Percentiles rank a stretch among this genome's conserved stretches.
phyloP scores from a whole-genome alignment of 179 eudicot genomes.

The Nepenthes alata region DNA sequence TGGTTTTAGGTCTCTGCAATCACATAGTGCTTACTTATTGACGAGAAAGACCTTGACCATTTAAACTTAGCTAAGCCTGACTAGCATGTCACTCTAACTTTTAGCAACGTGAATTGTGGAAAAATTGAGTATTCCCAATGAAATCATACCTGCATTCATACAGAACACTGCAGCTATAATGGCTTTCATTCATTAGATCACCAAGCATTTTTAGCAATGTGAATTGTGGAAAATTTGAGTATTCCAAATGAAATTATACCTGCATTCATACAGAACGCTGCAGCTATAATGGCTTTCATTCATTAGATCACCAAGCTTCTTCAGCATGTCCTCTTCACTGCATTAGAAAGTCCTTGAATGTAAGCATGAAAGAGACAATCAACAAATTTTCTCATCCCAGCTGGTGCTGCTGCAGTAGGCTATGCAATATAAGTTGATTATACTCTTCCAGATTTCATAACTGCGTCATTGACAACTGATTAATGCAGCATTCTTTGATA shows the following conservation, averaged over 20 bases:
- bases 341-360: slow-evolving; percentile 12
- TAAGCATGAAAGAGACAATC: slow-evolving; percentile 4
- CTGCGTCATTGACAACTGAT: no score
- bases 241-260: slow-evolving; percentile 29
- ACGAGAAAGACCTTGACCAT: no score
- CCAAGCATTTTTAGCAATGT: slow-evolving; percentile 69
- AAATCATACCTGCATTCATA: slow-evolving; percentile 89
- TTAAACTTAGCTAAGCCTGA: no score
- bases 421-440: background rate
- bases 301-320: slow-evolving; percentile 96
- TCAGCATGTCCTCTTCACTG: slow-evolving; percentile 84
- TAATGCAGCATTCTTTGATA: no score
- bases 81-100: no score
- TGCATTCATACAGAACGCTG: slow-evolving; percentile 94
- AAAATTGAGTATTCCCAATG: background rate
- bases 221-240: background rate
- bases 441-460: no score
- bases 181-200: slow-evolving; percentile 95
- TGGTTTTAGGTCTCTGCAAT: no score
- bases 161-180: slow-evolving; percentile 86
- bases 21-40: no score
- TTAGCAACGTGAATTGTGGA: no score
- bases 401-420: background rate
- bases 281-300: slow-evolving; percentile 95
- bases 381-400: background rate